These are phyloP conservation scores for Euphorbia lathyris DNA, from an alignment of 345 rosid species.

Conservation along the genomic window DNA sequence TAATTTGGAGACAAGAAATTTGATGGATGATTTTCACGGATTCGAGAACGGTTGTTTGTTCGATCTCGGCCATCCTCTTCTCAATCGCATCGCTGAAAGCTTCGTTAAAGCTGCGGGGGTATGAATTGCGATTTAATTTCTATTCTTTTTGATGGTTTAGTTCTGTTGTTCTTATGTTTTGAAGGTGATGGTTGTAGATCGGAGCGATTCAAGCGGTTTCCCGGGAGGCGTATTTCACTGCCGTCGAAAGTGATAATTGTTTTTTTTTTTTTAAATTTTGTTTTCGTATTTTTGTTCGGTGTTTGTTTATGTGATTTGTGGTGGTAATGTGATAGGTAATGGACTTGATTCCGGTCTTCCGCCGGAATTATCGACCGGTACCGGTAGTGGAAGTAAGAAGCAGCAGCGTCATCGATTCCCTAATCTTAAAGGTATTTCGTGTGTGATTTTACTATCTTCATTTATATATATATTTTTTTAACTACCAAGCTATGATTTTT, in stretches of 20 bases:
- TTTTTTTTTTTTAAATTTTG: background rate
- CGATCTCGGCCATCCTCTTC: constrained; percentile 95
- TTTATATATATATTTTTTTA: background rate
- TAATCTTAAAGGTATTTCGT: constrained; percentile 51
- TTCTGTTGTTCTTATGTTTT: background rate
- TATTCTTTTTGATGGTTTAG: background rate
- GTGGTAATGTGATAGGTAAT: constrained; percentile 25
- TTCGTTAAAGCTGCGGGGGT: constrained; percentile 92
- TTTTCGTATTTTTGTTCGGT: background rate
- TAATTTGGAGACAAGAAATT: constrained; percentile 36
- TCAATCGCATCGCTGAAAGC: constrained; percentile 82
- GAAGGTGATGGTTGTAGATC: constrained; percentile 37
- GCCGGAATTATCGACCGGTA: constrained; percentile 31
- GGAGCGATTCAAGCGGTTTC: constrained; percentile 86
- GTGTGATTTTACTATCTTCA: background rate
- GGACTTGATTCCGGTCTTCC: constrained; percentile 51
- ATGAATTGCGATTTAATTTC: background rate
- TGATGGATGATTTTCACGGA: constrained; percentile 48
- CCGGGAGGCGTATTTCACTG: constrained; percentile 69
- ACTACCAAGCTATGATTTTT: too few species aligned
- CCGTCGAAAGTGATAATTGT: constrained; percentile 44
- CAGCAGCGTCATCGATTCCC: constrained; percentile 43
- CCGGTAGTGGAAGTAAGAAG: constrained; percentile 33
- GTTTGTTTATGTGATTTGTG: background rate
- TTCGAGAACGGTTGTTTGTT: constrained; percentile 62